A percentile compares a stretch with the other conserved stretches of the same genome.
Conservation (phyloP, 148 eudicot genomes). For the Fallopia convolvulus region DNA sequence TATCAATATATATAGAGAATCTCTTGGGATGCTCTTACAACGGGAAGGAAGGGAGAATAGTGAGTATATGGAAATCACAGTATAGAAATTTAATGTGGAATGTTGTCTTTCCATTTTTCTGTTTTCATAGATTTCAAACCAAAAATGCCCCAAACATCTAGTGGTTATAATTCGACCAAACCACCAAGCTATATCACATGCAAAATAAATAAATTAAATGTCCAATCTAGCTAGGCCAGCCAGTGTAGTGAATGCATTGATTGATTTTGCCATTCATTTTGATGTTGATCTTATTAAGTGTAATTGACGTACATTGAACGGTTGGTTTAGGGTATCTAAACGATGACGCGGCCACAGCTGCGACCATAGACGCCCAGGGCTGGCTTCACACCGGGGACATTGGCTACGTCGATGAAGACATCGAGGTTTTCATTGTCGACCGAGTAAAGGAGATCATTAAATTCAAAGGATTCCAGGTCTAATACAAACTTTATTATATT, state of each 20-base stretch:
- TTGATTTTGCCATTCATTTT: neutral
- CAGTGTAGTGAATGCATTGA: neutral
- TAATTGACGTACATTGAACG: neutral
- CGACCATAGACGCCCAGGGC: slow-evolving; percentile 63
- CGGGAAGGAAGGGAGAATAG: too few species aligned
- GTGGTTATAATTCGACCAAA: neutral
- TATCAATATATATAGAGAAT: too few species aligned
- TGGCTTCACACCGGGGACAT: slow-evolving; percentile 94
- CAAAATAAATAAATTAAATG: neutral
- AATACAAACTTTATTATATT: neutral
- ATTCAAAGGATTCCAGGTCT: slow-evolving; percentile 74
- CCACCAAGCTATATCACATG: neutral
- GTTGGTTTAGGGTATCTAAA: slow-evolving; percentile 62
- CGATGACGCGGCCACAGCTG: slow-evolving; percentile 62
- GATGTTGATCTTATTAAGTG: neutral
- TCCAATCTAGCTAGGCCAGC: neutral
- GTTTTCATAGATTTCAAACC: neutral
- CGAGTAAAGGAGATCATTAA: slow-evolving; percentile 81
- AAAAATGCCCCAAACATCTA: neutral
- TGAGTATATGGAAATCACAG: too few species aligned
- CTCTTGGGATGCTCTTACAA: too few species aligned
- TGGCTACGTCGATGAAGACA: slow-evolving; percentile 78
- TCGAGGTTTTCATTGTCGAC: slow-evolving; percentile 80
- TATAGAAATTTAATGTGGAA: too few species aligned
- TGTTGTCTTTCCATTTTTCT: neutral